Percentiles rank a stretch among this genome's conserved stretches.
Conservation (phyloP, 192 early-diverging fungal genomes). For the Polychytrium aggregatum region DNA sequence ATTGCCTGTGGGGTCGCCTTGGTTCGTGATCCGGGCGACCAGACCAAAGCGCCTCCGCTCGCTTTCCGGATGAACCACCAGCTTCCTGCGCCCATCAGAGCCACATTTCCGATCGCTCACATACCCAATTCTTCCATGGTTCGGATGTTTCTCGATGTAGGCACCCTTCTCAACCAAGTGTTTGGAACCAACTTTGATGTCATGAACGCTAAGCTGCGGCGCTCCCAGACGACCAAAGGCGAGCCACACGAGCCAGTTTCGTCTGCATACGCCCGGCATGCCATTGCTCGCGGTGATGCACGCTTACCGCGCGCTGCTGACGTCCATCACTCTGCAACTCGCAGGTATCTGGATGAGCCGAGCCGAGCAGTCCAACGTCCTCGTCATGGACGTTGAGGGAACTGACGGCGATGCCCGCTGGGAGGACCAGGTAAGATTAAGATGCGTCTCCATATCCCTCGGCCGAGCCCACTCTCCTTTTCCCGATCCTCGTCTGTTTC, state of each 20-base stretch:
- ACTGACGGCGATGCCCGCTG: conserved; percentile 97
- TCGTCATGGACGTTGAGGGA: conserved; percentile 98
- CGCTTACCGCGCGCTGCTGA: not conserved
- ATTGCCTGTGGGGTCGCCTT: too few relatives aligned
- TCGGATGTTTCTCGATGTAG: too few relatives aligned
- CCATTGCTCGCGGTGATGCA: not conserved
- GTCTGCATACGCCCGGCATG: not conserved
- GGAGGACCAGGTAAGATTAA: conserved; percentile 69
- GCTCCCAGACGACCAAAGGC: conserved; percentile 88
- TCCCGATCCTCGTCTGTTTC: not conserved
- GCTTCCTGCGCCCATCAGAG: too few relatives aligned
- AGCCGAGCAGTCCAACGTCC: conserved; percentile 62
- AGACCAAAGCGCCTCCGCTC: too few relatives aligned
- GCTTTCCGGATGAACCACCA: too few relatives aligned
- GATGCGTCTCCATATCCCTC: not conserved
- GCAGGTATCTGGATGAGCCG: conserved; percentile 87
- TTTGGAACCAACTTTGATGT: conserved; percentile 95
- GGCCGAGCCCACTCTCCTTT: not conserved
- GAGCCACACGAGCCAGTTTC: not conserved
- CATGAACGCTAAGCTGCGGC: conserved; percentile 75
- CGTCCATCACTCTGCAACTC: too few relatives aligned
- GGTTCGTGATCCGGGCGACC: too few relatives aligned
- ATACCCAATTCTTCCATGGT: too few relatives aligned
- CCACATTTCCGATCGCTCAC: too few relatives aligned
- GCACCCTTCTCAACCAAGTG: conserved; percentile 87